Evolutionary conservation across 768 basidiomycete genomes (phyloP).

Genomic region (Porpolomopsis calyptriformis): DNA sequence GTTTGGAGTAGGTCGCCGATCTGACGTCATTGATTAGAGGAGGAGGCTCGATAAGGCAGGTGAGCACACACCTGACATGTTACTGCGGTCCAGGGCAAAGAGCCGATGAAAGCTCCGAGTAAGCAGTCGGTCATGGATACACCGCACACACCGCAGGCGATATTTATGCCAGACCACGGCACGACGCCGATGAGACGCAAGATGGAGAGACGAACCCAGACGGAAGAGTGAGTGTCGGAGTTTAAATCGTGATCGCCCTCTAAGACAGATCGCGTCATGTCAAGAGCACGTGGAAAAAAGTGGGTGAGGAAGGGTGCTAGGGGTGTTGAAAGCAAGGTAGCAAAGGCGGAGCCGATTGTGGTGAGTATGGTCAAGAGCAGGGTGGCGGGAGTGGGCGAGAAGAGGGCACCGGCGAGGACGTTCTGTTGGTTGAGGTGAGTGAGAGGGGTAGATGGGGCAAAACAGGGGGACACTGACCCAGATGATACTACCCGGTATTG

Average conservation of each 20-base stretch:
- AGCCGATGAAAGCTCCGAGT: slow-evolving; percentile 75
- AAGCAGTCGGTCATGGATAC: slow-evolving; percentile 67
- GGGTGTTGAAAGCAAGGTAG: slow-evolving; percentile 72
- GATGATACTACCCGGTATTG: slow-evolving; percentile 86
- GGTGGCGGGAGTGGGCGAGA: slow-evolving; percentile 75
- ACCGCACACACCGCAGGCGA: slow-evolving; percentile 87
- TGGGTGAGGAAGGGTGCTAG: slow-evolving; percentile 75
- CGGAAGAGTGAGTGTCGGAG: slow-evolving; percentile 22
- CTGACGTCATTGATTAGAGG: slow-evolving; percentile 27
- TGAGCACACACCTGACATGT: slow-evolving; percentile 60
- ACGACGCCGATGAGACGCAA: slow-evolving; percentile 87
- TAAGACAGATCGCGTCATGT: slow-evolving; percentile 73
- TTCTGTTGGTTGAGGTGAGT: slow-evolving; percentile 42
- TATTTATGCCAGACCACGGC: slow-evolving; percentile 96
- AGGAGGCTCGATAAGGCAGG: slow-evolving; percentile 8
- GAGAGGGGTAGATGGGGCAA: neutral
- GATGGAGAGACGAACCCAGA: slow-evolving; percentile 82
- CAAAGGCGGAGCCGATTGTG: slow-evolving; percentile 73
- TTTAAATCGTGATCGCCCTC: slow-evolving; percentile 48
- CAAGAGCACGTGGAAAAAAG: slow-evolving; percentile 75
- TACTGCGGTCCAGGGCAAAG: slow-evolving; percentile 83
- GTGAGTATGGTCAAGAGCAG: slow-evolving; percentile 76
- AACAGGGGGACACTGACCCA: slow-evolving; percentile 47
- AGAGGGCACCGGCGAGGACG: slow-evolving; percentile 78
- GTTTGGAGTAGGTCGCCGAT: slow-evolving; percentile 85